Evolutionary conservation across 2,329 filamentous ascomycete genomes (phyloP), one percentile per base, ranked within the genome.

Genomic region (Pseudofabraea citricarpa): DNA sequence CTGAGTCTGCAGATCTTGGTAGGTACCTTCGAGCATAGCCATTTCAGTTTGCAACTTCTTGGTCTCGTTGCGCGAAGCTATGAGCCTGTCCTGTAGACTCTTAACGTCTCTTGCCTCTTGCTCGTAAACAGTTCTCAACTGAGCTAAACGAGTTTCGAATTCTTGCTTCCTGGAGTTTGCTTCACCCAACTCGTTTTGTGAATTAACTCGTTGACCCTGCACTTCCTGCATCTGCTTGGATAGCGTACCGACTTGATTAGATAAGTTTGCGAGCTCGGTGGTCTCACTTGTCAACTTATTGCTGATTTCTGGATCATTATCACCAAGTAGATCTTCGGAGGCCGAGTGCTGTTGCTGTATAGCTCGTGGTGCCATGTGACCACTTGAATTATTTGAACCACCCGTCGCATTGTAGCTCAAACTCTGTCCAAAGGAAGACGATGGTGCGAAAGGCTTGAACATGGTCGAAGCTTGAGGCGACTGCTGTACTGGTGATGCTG

Each of bases 221-320:
- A 95, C 85, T 54, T 91, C 89, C 61, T 95, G 89, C 81, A 95
- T 95, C 67, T 98, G 90, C 59, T 85, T 94, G 0, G 90, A 86
- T 43, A 98, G 69, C 2, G 87, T 91, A 23, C 89, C 84, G 51
- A 98, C 89, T 64, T 97, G 93, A 63, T 95, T 97, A 1, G 91
- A 96, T 55, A 98, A 74, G 61, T 98, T 97, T 40, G 90, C 93
- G 45, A 98, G 75, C 63, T 98, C 93, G 0, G 87, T 85, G 2
- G 90, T 93, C 60, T 98, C 93, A 51, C 83, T 85, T 1, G 86
- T 93, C 20, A 97, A 72, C 62, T 87, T 94, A 64, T 86, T 93
- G 66, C 84, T 91, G 43, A 90, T 81, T 58, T 95, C 90, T 1
- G 86, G 85, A 52, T 97, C 91, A 52, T 83, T 85, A 55, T 96